Evolutionary conservation across 495 filamentous ascomycete species (phyloP), one percentile per base, ranked within the genome.

Genomic region (Aspergillus heteromorphus): DNA sequence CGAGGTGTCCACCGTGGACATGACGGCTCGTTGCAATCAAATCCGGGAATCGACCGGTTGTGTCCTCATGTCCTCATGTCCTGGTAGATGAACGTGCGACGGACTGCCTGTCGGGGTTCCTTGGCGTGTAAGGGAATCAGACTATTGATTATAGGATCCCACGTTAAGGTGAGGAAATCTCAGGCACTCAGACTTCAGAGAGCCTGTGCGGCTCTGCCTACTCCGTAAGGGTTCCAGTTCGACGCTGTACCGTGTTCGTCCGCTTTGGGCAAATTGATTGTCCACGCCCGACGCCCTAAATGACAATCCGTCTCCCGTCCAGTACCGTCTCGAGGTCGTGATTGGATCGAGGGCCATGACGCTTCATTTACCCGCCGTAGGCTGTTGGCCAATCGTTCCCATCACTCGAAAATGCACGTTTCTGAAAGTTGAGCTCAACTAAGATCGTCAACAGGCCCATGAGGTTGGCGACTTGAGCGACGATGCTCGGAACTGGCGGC

Each of bases 401-500:
- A 27, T 29, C 17, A 45, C 36, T 34, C 48, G 4, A 17, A 27
- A 17, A 56, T 59, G 57, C 54, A 60, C 55, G 57, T 59, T 61
- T 50, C 51, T 57, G 40, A 31, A 55, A 56, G 57, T 60, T 54
- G 60, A 60, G 49, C 51, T 57, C 53, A 55, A 52, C 56, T 55
- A 56, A 56, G 59, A 62, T 62, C 59, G 55, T 58, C 59, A 49
- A 62, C 38, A 60, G 54, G 53, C 19, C 57, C 58, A 54, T 56
- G 53, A 47, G 43, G 23, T 56, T 60, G 42, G 48, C 45, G 48
- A 53, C 45, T 55, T 42, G 30, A 45, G 43, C 19, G 48, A 52
- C 31, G 36, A 48, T 55, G 31, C 29, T 63, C 57, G 54, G 60
- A 54, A 56, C 40, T 48, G 49, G 49, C 51, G 59, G 53, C 48